Evolutionary conservation across 2,329 filamentous ascomycete species (phyloP).

Genomic region (Fusarium luffae): DNA sequence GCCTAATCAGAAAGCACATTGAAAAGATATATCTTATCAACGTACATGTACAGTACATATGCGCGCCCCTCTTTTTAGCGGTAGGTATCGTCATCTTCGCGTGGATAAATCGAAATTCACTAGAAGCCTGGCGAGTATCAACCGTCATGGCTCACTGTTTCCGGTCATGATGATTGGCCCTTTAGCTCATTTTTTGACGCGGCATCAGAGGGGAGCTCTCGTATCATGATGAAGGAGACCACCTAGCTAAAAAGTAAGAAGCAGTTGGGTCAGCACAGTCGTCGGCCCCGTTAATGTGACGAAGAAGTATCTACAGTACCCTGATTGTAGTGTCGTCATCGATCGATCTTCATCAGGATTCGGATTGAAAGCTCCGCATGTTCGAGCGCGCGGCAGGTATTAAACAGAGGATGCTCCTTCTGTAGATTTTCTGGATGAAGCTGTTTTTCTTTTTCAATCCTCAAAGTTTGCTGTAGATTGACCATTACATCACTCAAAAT

Average conservation of each 20-base stretch:
- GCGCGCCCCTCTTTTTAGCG: conserved; percentile 8
- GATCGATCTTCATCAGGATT: conserved; percentile 40
- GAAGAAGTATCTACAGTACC: conserved; percentile 19
- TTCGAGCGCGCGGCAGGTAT: conserved; percentile 4
- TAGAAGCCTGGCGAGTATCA: background rate
- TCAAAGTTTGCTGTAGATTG: background rate
- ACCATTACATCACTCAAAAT: conserved; percentile 21
- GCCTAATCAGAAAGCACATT: background rate
- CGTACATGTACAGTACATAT: background rate
- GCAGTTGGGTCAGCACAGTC: background rate
- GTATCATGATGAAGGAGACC: background rate
- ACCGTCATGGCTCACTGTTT: conserved; percentile 8
- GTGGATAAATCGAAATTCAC: conserved; percentile 3
- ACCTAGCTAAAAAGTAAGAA: background rate
- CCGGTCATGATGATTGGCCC: conserved; percentile 14
- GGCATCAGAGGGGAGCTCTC: background rate
- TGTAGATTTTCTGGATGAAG: background rate
- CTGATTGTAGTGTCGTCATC: conserved; percentile 41
- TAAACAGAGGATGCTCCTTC: conserved; percentile 8
- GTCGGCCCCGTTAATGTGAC: conserved; percentile 33
- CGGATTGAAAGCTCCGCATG: conserved; percentile 37
- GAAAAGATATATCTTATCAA: background rate
- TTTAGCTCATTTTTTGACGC: background rate
- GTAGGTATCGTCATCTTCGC: conserved; percentile 13
- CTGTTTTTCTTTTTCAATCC: background rate